Base-by-base conservation (phyloP, 2,329 filamentous ascomycete species). In the Alternaria panax region DNA sequence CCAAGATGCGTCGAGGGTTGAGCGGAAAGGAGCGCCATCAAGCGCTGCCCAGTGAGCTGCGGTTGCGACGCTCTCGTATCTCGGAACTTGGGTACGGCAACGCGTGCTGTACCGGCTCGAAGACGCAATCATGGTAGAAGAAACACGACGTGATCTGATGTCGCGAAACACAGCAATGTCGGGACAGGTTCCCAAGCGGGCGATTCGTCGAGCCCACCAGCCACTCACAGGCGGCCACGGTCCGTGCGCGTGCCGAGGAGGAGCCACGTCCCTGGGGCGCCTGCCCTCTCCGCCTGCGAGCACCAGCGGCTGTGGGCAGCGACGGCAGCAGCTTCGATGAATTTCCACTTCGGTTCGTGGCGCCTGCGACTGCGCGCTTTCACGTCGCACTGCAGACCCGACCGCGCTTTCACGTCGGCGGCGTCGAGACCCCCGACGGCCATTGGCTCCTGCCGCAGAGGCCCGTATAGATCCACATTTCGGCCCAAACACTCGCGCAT, bases 401-500 rank as follows among this genome's bases (percentile, higher is more conserved):
- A 11, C 30, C 11, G 22, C 4, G 12, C 11, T 11, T 20, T 18
- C 16, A 22, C 27, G 14, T 30, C 7, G 20, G 27, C 43, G 7
- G 43, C 43, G 27, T 20, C 43, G n/a, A 5, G 43, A 7, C 12
- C 22, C 43, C 7, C 45, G 20, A 24, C 27, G 8, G 1, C 16
- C 16, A 34, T 34, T 34, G 30, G 30, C 12, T 14, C 16, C 30
- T 34, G 30, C 30, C 30, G 30, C 30, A 16, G n/a, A 20, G 18
- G 53, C 64, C 66, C 68, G 69, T 70, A 64, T 65, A 58, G 68
- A 70, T 69, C 66, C 42, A 55, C 62, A n/a, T n/a, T n/a, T n/a
- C 60, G 66, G 71, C 65, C 70, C 60, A 67, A 65, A 70, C 66
- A 68, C 60, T 64, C 62, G 62, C 70, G 58, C 65, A 66, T 60